Conservation (phyloP, 352 stramenopile genomes). For the Elongisporangium undulatum region DNA sequence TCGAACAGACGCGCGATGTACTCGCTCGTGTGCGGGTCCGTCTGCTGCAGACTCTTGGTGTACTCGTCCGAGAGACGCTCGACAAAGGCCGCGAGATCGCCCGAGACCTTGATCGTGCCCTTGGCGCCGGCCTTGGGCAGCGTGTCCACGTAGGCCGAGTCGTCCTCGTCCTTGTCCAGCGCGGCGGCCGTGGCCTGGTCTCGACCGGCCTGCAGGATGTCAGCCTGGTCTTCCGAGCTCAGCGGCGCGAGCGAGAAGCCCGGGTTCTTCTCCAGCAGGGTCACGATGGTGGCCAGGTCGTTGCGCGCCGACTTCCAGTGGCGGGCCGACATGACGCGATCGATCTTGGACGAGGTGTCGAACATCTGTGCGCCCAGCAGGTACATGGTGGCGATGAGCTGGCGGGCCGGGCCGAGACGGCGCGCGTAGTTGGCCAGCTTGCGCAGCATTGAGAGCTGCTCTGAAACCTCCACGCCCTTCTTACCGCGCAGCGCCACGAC, state of each 20-base stretch:
- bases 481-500: slow-evolving; percentile 81
- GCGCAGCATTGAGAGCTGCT: slow-evolving; percentile 64
- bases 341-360: slow-evolving; percentile 81
- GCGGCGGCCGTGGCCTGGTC: slow-evolving; percentile 73
- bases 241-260: slow-evolving; percentile 67
- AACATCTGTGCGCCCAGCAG: slow-evolving; percentile 79
- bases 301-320: slow-evolving; percentile 75
- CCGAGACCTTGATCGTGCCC: slow-evolving; percentile 85
- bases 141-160: slow-evolving; percentile 78
- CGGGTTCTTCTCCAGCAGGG: slow-evolving; percentile 79
- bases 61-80: slow-evolving; percentile 96
- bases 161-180: slow-evolving; percentile 78
- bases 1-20: slow-evolving; percentile 94
- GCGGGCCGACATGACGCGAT: slow-evolving; percentile 75
- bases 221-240: slow-evolving; percentile 81
- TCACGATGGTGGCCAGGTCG: slow-evolving; percentile 63
- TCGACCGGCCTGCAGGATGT: slow-evolving; percentile 65
- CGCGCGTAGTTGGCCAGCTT: slow-evolving; percentile 81
- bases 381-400: slow-evolving; percentile 80
- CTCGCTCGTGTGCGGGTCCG: slow-evolving; percentile 94
- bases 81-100: slow-evolving; percentile 87
- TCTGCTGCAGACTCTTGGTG: slow-evolving; percentile 97
- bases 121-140: slow-evolving; percentile 66
- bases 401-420: slow-evolving; percentile 65
- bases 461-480: slow-evolving; percentile 68